phyloP scores from a whole-genome alignment of 345 rosid species.

The Leavenworthia alabamica region DNA sequence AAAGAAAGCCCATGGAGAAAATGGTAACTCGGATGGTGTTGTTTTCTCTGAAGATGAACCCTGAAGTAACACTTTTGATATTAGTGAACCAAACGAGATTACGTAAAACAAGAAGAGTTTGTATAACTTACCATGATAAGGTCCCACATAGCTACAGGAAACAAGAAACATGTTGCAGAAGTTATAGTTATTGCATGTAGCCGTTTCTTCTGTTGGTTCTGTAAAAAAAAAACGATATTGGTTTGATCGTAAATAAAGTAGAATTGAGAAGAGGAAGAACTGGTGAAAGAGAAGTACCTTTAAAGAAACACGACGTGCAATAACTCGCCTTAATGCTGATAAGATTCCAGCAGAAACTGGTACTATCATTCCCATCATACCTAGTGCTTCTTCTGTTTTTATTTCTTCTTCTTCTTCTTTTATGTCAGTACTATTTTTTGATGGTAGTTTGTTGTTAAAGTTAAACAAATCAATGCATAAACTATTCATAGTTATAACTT shows the following conservation, averaged over 20 bases:
- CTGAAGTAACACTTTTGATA: conserved; percentile 40
- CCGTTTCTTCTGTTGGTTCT: conserved; percentile 90
- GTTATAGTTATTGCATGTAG: conserved; percentile 84
- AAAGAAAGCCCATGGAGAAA: conserved; percentile 83
- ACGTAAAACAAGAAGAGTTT: not conserved
- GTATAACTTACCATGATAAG: conserved; percentile 63
- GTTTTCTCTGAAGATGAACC: conserved; percentile 57
- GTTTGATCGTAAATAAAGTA: not conserved
- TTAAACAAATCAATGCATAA: conserved; percentile 23
- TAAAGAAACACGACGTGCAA: conserved; percentile 87
- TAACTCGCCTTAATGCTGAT: conserved; percentile 88
- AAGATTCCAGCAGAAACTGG: conserved; percentile 93
- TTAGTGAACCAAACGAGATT: conserved; percentile 20
- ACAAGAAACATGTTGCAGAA: conserved; percentile 82
- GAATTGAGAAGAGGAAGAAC: not conserved
- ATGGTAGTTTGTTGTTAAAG: conserved; percentile 67
- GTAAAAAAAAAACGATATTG: conserved; percentile 10
- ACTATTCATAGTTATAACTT: not conserved
- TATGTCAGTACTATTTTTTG: conserved; percentile 42
- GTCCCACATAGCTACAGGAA: conserved; percentile 99
- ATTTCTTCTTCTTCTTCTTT: conserved; percentile 36
- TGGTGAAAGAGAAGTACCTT: conserved; percentile 45
- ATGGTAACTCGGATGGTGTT: conserved; percentile 51
- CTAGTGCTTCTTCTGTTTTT: conserved; percentile 50
- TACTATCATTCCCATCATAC: conserved; percentile 64